Percentiles rank a stretch among this genome's conserved stretches.
phyloP scores from a whole-genome alignment of 192 early-diverging fungal genomes.

The Gonapodya sp. region DNA sequence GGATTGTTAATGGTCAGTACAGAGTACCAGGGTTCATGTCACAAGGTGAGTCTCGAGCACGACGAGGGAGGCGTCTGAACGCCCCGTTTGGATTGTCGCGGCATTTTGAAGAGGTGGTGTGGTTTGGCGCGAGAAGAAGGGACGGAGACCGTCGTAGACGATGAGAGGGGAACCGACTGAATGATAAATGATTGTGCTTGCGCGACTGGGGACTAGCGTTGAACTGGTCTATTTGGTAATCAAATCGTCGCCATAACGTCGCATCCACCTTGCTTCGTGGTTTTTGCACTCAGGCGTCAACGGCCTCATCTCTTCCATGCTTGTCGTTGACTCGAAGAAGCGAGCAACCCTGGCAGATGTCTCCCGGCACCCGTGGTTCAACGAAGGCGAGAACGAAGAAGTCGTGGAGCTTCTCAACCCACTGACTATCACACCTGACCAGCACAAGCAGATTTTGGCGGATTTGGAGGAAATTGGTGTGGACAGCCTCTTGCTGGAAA shows the following conservation, averaged over 20 bases:
- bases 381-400: conserved; percentile 39
- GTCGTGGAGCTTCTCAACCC: conserved; percentile 11
- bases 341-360: conserved; percentile 11
- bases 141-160: too few species aligned
- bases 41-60: not conserved
- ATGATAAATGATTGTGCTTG: too few species aligned
- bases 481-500: conserved; percentile 28
- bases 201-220: too few species aligned
- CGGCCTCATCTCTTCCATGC: conserved; percentile 9
- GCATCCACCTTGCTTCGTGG: too few species aligned
- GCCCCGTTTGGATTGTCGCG: too few species aligned
- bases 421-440: conserved; percentile 27
- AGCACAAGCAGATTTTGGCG: conserved; percentile 32
- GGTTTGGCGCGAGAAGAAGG: too few species aligned
- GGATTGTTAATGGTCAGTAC: not conserved
- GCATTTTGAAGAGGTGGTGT: too few species aligned
- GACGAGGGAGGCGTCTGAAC: too few species aligned
- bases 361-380: conserved; percentile 26
- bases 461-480: conserved; percentile 49
- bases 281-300: too few species aligned
- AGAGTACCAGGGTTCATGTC: not conserved
- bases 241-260: too few species aligned
- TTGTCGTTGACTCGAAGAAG: conserved; percentile 10
- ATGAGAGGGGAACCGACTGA: too few species aligned
- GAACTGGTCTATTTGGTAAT: too few species aligned